Conservation (phyloP, 345 rosid species). For the Sisymbrium irio region DNA sequence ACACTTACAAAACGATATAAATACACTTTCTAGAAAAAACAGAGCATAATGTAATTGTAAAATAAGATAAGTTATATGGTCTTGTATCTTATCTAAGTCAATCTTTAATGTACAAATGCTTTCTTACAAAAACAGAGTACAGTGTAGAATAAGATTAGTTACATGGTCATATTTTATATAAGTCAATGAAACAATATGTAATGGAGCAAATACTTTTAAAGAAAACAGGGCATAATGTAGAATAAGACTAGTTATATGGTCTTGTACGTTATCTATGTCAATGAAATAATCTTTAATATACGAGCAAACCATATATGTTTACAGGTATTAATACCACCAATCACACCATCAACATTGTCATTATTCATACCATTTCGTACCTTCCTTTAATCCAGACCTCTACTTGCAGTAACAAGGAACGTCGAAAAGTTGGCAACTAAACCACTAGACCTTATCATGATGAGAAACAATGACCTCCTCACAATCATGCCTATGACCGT, state of each 20-base stretch:
- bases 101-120: not conserved
- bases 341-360: not conserved
- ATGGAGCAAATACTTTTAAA: too few relatives aligned
- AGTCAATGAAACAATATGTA: not conserved
- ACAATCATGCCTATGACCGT: conserved; percentile 43
- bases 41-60: not conserved
- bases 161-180: not conserved
- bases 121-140: not conserved
- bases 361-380: conserved; percentile 26
- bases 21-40: not conserved
- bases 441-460: conserved; percentile 32
- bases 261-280: not conserved
- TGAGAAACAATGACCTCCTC: conserved; percentile 61
- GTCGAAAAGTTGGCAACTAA: too few relatives aligned
- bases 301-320: not conserved
- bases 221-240: not conserved
- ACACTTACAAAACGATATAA: too few relatives aligned
- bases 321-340: not conserved
- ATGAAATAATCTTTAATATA: not conserved
- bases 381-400: not conserved
- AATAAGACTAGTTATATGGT: not conserved
- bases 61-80: not conserved
- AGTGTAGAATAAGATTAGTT: not conserved
- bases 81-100: not conserved
- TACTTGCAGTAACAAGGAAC: too few relatives aligned